Base-by-base conservation (phyloP, 192 early-diverging fungal species). In the Coemansia sp. region DNA sequence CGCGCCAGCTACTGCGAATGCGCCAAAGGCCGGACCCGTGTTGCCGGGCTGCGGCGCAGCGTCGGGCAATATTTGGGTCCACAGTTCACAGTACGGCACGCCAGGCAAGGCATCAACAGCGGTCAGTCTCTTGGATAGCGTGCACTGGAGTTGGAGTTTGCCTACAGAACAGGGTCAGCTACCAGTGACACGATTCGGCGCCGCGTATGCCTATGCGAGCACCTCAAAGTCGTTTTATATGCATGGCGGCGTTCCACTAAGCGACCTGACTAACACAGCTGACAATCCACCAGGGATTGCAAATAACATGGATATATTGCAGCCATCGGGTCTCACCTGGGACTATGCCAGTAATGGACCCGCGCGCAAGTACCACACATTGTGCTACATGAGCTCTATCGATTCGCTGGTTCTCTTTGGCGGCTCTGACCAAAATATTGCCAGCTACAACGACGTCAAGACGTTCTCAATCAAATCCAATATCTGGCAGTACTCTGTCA, bases 351-450 rank as follows among this genome's bases (percentile, higher is more conserved):
- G 86, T 70, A 89, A 89, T 64, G 87, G 77, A 26, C 86, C 72
- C 0, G 77, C 77, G 21, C 73, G 82, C 72, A 85, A 74, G 75
- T 86, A 74, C 69, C 87, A 85, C 49, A 81, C 77, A 16, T 64
- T 80, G 69, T 91, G 76, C 74, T 87, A 81, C 74, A 78, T 86
- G 73, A 71, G 75, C 64, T 84, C 62, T 3, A 87, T 85, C 59
- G 84, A 89, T 40, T 74, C 78, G 26, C 70, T 91, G 55, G 75
- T 87, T 5, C 73, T 87, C 37, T 92, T 91, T 85, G 91, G 91
- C 50, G 91, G 91, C 42, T 69, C 80, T 42, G 70, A 90, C 68
- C 68, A 86, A 73, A 69, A 86, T 52, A 74, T 71, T 33, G 42
- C 52, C 3, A 69, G 86, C 59, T 86, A 77, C 73, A 83, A 86